phyloP scores from a whole-genome alignment of 2,329 filamentous ascomycete species.

The Pseudocercospora fijiensis region DNA sequence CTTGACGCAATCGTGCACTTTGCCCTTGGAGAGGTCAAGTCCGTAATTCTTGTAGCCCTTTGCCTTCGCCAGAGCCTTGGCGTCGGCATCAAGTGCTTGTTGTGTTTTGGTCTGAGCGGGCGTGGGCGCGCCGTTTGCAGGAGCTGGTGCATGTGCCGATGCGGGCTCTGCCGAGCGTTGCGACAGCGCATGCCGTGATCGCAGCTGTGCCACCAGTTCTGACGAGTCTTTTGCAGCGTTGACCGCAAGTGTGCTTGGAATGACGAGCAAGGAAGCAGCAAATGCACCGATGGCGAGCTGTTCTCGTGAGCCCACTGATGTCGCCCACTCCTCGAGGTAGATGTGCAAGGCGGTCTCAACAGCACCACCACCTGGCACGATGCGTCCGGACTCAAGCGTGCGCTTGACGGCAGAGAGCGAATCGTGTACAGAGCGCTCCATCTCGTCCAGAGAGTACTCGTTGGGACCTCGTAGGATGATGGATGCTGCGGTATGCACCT shows the following conservation, averaged over 20 bases:
- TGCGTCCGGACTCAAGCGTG: conserved; percentile 92
- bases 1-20: conserved; percentile 91
- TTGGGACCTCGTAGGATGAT: conserved; percentile 95
- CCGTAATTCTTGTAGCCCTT: conserved; percentile 99
- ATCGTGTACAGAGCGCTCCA: conserved; percentile 98
- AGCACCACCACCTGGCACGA: conserved; percentile 92
- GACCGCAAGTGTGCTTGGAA: conserved; percentile 93
- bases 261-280: conserved; percentile 86
- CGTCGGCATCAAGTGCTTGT: conserved; percentile 57
- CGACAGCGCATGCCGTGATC: conserved; percentile 88
- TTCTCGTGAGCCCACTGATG: conserved; percentile 91
- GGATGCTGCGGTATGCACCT: conserved; percentile 88
- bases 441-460: conserved; percentile 95
- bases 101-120: conserved; percentile 30
- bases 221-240: conserved; percentile 97
- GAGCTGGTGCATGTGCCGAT: conserved; percentile 34
- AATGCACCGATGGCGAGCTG: conserved; percentile 98
- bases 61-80: conserved; percentile 85
- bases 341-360: conserved; percentile 99
- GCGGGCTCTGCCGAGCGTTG: conserved; percentile 88
- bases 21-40: conserved; percentile 82
- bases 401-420: conserved; percentile 96
- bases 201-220: conserved; percentile 91
- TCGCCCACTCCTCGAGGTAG: conserved; percentile 97
- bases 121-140: conserved; percentile 23